Percentiles rank a stretch among this genome's conserved stretches.
phyloP scores from a whole-genome alignment of 2,329 filamentous ascomycete genomes.

The Aspergillus floridensis region DNA sequence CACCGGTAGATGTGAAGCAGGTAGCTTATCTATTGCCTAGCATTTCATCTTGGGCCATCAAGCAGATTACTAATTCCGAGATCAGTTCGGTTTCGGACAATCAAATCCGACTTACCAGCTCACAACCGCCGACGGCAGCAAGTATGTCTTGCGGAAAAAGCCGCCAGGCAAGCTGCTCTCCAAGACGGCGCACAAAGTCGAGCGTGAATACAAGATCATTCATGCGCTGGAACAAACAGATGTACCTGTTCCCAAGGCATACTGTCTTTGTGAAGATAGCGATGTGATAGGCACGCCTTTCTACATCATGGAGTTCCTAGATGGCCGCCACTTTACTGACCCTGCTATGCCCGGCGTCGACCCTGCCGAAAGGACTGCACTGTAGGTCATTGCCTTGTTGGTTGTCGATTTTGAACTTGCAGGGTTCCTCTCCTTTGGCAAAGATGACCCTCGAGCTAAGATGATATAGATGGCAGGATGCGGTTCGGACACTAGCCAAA shows the following conservation, averaged over 20 bases:
- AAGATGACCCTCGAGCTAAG: background rate
- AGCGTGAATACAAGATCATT: constrained; percentile 91
- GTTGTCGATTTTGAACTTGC: background rate
- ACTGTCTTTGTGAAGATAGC: constrained; percentile 81
- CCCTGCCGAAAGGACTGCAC: constrained; percentile 65
- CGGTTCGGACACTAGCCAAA: constrained; percentile 76
- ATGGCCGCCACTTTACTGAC: constrained; percentile 91
- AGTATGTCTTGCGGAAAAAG: constrained; percentile 94
- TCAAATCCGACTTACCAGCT: constrained; percentile 96
- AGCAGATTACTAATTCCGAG: background rate
- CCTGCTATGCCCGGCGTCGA: constrained; percentile 72
- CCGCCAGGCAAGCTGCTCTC: constrained; percentile 91
- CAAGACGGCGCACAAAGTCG: constrained; percentile 92
- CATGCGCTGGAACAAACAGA: constrained; percentile 74
- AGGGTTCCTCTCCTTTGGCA: background rate
- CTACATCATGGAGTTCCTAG: constrained; percentile 95
- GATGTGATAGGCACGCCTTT: constrained; percentile 83
- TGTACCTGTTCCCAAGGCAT: constrained; percentile 80
- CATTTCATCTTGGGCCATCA: background rate
- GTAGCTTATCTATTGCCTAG: constrained; percentile 47
- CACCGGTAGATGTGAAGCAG: constrained; percentile 85
- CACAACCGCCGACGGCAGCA: constrained; percentile 65
- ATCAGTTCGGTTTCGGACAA: constrained; percentile 91
- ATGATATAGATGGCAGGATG: constrained; percentile 69
- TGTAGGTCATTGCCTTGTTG: constrained; percentile 49